Percentiles rank a stretch among this genome's conserved stretches.
Evolutionary conservation across 371 early-diverging fungal genomes (phyloP).

Genomic region (Mucor irregularis): DNA sequence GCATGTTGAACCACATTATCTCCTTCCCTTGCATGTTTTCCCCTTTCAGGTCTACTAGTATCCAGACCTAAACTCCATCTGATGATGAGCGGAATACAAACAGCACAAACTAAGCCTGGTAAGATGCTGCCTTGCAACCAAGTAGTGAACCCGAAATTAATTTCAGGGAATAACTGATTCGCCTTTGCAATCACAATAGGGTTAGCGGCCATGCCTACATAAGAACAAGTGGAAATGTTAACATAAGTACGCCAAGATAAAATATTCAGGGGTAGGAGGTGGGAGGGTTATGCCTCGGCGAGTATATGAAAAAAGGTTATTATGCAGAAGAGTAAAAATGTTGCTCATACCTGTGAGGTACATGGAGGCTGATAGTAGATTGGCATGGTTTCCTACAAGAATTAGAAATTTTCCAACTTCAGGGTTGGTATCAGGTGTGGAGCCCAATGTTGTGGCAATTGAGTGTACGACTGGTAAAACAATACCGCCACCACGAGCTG

Average conservation of each 20-base stretch:
- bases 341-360: slow-evolving; percentile 58
- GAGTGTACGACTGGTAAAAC: slow-evolving; percentile 68
- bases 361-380: slow-evolving; percentile 65
- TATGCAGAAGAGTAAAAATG: neutral
- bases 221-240: neutral
- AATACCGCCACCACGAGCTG: slow-evolving; percentile 75
- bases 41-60: slow-evolving; percentile 19
- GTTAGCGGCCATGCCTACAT: slow-evolving; percentile 66
- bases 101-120: slow-evolving; percentile 44
- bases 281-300: too few relatives aligned
- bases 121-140: slow-evolving; percentile 63
- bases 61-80: slow-evolving; percentile 27
- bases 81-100: slow-evolving; percentile 44
- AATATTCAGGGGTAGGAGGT: neutral
- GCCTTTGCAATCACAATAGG: slow-evolving; percentile 64
- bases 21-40: slow-evolving; percentile 15
- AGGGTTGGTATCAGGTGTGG: slow-evolving; percentile 34
- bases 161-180: slow-evolving; percentile 44
- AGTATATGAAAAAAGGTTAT: neutral
- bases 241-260: neutral
- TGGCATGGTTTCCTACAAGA: slow-evolving; percentile 61
- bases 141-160: slow-evolving; percentile 58
- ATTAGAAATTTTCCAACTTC: slow-evolving; percentile 53
- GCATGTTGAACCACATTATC: slow-evolving; percentile 24
- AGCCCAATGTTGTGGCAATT: slow-evolving; percentile 54